phyloP scores from a whole-genome alignment of 1,284 basidiomycete genomes.

The Bjerkandera adusta region DNA sequence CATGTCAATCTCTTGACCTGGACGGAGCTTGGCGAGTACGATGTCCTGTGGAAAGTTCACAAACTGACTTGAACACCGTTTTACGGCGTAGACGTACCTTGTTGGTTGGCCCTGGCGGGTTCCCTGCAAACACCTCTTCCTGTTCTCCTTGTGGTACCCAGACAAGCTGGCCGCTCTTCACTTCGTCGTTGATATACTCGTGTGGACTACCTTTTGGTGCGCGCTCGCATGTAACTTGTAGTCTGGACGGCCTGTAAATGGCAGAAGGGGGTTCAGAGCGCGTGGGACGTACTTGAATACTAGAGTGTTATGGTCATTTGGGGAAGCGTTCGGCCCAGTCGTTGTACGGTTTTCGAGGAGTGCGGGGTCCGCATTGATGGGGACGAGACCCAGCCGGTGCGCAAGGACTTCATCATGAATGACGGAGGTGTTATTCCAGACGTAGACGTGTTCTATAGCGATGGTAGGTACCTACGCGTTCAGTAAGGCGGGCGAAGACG shows the following conservation, averaged over 20 bases:
- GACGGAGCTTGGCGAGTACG: conserved; percentile 91
- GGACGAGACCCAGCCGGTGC: conserved; percentile 89
- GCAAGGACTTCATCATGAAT: conserved; percentile 94
- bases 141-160: conserved; percentile 94
- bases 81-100: conserved; percentile 24
- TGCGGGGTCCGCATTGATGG: conserved; percentile 84
- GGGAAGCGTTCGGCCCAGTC: conserved; percentile 45
- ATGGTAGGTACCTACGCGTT: conserved; percentile 78
- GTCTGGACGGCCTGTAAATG: conserved; percentile 30
- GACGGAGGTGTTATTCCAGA: conserved; percentile 96
- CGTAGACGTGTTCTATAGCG: conserved; percentile 91
- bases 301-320: conserved; percentile 90
- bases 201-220: conserved; percentile 35
- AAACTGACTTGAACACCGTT: neutral
- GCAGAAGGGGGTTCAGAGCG: neutral
- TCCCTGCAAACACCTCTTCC: conserved; percentile 44
- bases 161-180: conserved; percentile 77
- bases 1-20: conserved; percentile 83
- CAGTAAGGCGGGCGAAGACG: too few species aligned
- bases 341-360: conserved; percentile 39
- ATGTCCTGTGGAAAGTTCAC: conserved; percentile 52
- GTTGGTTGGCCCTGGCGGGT: conserved; percentile 72
- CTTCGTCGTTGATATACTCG: conserved; percentile 30
- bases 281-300: conserved; percentile 57
- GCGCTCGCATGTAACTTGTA: conserved; percentile 73